Base-by-base conservation (phyloP, 2,329 filamentous ascomycete genomes). In the Sarocladium brachiariae region DNA sequence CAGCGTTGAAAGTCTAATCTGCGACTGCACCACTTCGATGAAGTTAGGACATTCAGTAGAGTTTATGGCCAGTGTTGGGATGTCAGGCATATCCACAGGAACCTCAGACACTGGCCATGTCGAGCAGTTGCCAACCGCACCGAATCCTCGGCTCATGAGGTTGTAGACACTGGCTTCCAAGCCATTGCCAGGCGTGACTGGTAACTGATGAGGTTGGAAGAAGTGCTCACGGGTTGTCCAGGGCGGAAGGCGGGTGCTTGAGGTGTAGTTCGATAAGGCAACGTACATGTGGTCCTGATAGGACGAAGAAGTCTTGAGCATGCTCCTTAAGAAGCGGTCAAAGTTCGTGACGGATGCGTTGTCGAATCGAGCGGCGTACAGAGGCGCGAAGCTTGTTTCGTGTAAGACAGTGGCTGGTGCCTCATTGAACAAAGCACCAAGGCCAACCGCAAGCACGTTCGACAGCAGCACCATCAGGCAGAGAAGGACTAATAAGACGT, bases 361-460 rank as follows among this genome's bases (percentile, higher is more conserved):
- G 11, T 59, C 53, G 13, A 70, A 56, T 1, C n/a, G 39, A 0
- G 60, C 24, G 0, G 46, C 51, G 8, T 57, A 52, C 0, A 27
- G 6, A 0, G 62, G 58, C 1, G 46, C 25, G 2, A 64, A 49
- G 0, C 61, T 24, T 2, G 49, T 48, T 1, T 49, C 7, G 3
- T 9, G 10, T 60, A 56, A 0, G 23, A 34, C 1, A 53, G 53
- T 24, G 0, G 53, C 51, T 0, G 54, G 51, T 0, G 53, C 49
- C 11, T 78, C 70, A 19, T 72, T 65, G 50, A 83, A 76, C 0
- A 84, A 53, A 0, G 72, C 73, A 50, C 73, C 67, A 0, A 83
- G 63, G 0, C 75, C 68, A 2, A 83, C 67, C 0, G 79, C 71
- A 0, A 84, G 65, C 0, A 81, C 45, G 43, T 84, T 83, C 0